phyloP scores from a whole-genome alignment of 768 basidiomycete species.

The Amanita exitialis region DNA sequence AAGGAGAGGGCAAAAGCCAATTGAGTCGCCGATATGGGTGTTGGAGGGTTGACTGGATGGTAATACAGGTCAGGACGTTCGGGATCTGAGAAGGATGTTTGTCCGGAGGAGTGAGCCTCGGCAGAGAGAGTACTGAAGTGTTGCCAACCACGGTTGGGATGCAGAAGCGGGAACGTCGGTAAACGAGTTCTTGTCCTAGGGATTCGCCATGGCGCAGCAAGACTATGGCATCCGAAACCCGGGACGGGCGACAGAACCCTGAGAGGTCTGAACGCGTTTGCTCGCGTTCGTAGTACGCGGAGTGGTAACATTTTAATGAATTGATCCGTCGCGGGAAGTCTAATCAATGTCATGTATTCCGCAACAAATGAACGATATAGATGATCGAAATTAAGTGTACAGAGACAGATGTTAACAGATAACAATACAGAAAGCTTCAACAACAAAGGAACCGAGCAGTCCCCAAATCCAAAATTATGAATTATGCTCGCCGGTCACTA shows the following conservation, averaged over 20 bases:
- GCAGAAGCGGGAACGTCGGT: neutral
- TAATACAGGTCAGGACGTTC: slow-evolving; percentile 60
- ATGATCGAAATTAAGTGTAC: slow-evolving; percentile 5
- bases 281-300: neutral
- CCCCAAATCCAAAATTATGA: slow-evolving; percentile 3
- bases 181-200: neutral
- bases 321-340: neutral
- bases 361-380: neutral
- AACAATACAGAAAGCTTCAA: slow-evolving; percentile 25
- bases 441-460: slow-evolving; percentile 6
- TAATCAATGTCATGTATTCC: neutral
- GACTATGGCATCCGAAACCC: neutral
- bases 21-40: slow-evolving; percentile 28
- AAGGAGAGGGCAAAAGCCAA: slow-evolving; percentile 64
- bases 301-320: neutral
- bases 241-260: neutral
- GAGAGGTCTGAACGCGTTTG: neutral
- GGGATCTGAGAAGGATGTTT: slow-evolving; percentile 34
- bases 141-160: neutral
- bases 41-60: slow-evolving; percentile 48
- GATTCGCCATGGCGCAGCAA: neutral
- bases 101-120: neutral
- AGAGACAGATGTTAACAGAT: slow-evolving; percentile 21
- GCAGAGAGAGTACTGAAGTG: neutral
- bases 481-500: slow-evolving; percentile 34